Conservation (phyloP, 2,329 filamentous ascomycete species). For the Lasiodiplodia gonubiensis region DNA sequence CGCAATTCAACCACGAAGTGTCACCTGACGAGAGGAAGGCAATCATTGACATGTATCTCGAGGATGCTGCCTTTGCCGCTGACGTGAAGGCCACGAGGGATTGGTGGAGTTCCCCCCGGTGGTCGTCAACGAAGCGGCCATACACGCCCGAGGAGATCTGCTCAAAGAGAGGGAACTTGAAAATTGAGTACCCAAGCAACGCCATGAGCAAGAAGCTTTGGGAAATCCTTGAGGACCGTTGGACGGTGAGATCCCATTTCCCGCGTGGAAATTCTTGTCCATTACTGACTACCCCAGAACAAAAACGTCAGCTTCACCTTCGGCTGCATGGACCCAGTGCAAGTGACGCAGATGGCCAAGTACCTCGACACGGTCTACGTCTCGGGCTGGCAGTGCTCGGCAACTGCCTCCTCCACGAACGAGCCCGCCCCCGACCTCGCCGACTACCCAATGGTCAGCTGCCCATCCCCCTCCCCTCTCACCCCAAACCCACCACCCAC, state of each 20-base stretch:
- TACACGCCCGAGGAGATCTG: conserved; percentile 94
- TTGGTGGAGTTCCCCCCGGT: conserved; percentile 87
- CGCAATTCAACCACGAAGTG: neutral
- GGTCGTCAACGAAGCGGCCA: conserved; percentile 83
- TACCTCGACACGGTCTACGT: conserved; percentile 95
- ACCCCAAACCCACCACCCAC: no score
- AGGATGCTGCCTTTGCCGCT: conserved; percentile 1
- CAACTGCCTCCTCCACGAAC: conserved; percentile 84
- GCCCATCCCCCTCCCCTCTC: no score
- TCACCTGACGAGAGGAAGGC: neutral
- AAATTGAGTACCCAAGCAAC: conserved; percentile 86
- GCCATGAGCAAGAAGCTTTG: conserved; percentile 86
- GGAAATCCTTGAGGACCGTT: conserved; percentile 79
- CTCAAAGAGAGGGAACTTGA: conserved; percentile 83
- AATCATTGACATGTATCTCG: neutral
- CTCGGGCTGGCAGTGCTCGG: conserved; percentile 93
- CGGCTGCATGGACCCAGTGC: conserved; percentile 91
- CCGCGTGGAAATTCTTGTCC: neutral
- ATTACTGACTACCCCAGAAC: conserved; percentile 55
- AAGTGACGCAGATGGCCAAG: conserved; percentile 96
- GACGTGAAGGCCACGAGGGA: conserved; percentile 83
- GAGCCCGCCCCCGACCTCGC: conserved; percentile 92
- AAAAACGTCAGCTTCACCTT: conserved; percentile 86
- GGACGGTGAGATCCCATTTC: conserved; percentile 60
- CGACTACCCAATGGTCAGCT: conserved; percentile 71